These are phyloP conservation scores for Balansia obtecta DNA, from an alignment of 2,329 filamentous ascomycete genomes.

Conservation along the genomic window DNA sequence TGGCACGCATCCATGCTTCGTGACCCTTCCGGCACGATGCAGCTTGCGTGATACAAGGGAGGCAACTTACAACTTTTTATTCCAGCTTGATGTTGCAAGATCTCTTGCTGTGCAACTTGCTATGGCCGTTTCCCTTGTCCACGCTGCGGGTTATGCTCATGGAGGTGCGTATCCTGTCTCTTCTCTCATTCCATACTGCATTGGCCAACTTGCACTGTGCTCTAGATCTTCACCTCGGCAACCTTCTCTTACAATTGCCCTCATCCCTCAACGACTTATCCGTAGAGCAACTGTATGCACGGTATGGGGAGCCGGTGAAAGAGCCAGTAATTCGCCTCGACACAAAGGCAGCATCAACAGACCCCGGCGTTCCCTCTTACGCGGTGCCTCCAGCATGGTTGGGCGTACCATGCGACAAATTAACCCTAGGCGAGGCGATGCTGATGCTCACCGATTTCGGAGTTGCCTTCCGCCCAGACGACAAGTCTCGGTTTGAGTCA, in stretches of 20 bases:
- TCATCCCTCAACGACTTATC: constrained; percentile 13
- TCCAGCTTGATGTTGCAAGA: constrained; percentile 14
- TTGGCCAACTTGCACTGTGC: too few species aligned
- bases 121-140: constrained; percentile 11
- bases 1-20: constrained; percentile 16
- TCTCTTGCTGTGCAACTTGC: neutral
- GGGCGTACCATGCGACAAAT: constrained; percentile 17
- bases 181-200: neutral
- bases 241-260: constrained; percentile 17
- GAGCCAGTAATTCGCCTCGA: constrained; percentile 12
- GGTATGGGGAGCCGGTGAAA: constrained; percentile 12
- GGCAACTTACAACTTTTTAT: constrained; percentile 3
- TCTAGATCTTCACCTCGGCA: constrained; percentile 21
- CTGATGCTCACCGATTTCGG: constrained; percentile 22
- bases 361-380: constrained; percentile 17
- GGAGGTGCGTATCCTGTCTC: constrained; percentile 10
- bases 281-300: constrained; percentile 14
- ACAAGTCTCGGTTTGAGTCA: constrained; percentile 11
- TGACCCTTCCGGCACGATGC: constrained; percentile 14
- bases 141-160: constrained; percentile 17
- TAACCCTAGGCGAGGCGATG: constrained; percentile 15
- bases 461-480: constrained; percentile 18
- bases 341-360: neutral
- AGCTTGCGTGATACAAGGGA: constrained; percentile 13
- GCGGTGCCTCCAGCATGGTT: constrained; percentile 21